Base-by-base conservation (phyloP, 2,329 filamentous ascomycete species). In the Aspergillus nomiae region DNA sequence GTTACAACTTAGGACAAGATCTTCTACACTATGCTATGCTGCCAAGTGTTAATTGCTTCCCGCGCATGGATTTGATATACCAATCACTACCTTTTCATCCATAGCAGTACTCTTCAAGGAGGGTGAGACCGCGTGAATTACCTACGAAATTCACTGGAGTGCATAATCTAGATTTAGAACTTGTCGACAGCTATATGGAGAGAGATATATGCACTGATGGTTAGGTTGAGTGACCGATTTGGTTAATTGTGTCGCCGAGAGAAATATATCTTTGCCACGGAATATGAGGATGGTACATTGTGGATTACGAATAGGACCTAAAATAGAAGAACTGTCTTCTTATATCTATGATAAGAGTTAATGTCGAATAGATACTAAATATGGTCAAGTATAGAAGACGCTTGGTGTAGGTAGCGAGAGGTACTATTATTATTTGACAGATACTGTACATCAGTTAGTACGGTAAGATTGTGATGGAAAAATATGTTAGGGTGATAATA, bases 121-220 rank as follows among this genome's bases (percentile, higher is more conserved):
- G 19, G 38, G 38, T 14, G 16, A 41, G 16, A 41, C 7, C 38
- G 16, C 38, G 1, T 41, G 16, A 7, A 10, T 9, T 9, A 9
- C n/a, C 10, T 4, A 8, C 7, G 19, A 16, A 3, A n/a, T 41
- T 41, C 8, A 8, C 7, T 7, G 2, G 8, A n/a, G n/a, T 41
- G 38, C 8, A 41, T 9, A n/a, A 14, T n/a, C 16, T 3, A 41
- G 38, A 6, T 9, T 41, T 16, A 41, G 8, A 41, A 2, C 19
- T 19, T 41, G 38, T 16, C 19, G 6, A n/a, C 8, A 41, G 3
- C 8, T 10, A 19, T 41, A 41, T 16, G 16, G 38, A 8, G 38
- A 5, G 7, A 2, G 38, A 36, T 12, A 36, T 41, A 41, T 41
- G 56, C 68, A 12, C 63, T 75, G 38, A 50, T 56, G 58, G 54